Conservation (phyloP, 352 stramenopile genomes). For the Phytophthora rubi region DNA sequence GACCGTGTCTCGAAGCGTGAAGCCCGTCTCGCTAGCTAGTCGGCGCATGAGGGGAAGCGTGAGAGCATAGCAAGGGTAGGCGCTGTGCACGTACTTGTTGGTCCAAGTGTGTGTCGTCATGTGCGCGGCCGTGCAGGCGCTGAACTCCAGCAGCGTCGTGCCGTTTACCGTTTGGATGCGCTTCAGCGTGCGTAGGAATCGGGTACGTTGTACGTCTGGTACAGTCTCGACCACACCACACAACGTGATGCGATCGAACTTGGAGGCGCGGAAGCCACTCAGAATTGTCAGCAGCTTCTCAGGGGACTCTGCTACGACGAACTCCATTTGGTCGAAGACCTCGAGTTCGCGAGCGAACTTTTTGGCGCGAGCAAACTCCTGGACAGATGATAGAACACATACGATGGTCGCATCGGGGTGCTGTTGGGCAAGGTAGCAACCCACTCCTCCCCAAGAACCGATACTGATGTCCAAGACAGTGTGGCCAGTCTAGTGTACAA, state of each 20-base stretch:
- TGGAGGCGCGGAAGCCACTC: slow-evolving; percentile 56
- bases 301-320: slow-evolving; percentile 69
- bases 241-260: slow-evolving; percentile 75
- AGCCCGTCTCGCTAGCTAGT: slow-evolving; percentile 57
- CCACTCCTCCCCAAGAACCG: slow-evolving; percentile 82
- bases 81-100: slow-evolving; percentile 86
- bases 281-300: slow-evolving; percentile 68
- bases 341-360: slow-evolving; percentile 68
- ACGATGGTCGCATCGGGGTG: slow-evolving; percentile 56
- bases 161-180: slow-evolving; percentile 62
- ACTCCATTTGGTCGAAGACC: slow-evolving; percentile 70
- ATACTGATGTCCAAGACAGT: slow-evolving; percentile 85
- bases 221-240: slow-evolving; percentile 67
- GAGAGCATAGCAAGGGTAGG: slow-evolving; percentile 63
- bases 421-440: slow-evolving; percentile 72
- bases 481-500: slow-evolving; percentile 49
- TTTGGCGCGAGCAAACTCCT: slow-evolving; percentile 64
- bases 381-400: slow-evolving; percentile 60
- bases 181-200: slow-evolving; percentile 71
- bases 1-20: slow-evolving; percentile 67
- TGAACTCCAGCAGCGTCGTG: slow-evolving; percentile 72
- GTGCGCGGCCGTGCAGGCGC: slow-evolving; percentile 63
- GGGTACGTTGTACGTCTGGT: slow-evolving; percentile 43
- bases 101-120: slow-evolving; percentile 80
- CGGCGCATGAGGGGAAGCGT: slow-evolving; percentile 58